These are phyloP conservation scores for Rubroboletus satanas DNA, from an alignment of 768 basidiomycete species.

Conservation along the genomic window DNA sequence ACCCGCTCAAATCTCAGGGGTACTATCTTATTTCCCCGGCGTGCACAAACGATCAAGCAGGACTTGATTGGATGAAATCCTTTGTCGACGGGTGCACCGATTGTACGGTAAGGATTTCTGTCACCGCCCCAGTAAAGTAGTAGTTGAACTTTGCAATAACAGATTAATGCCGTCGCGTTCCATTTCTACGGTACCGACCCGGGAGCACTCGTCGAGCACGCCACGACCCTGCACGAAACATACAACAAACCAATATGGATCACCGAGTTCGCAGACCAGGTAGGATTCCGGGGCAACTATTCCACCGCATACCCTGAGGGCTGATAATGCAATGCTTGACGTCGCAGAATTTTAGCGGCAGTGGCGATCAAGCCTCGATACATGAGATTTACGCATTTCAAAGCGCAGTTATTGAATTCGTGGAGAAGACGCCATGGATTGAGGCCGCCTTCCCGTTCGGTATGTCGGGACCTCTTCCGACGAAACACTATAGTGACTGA, in stretches of 20 bases:
- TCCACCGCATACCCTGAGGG: background rate
- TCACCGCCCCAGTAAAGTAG: background rate
- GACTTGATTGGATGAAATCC: conserved; percentile 60
- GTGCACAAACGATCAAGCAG: conserved; percentile 58
- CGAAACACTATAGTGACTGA: background rate
- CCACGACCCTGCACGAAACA: conserved; percentile 44
- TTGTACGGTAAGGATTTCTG: conserved; percentile 45
- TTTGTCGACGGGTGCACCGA: conserved; percentile 53
- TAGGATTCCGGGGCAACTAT: conserved; percentile 14
- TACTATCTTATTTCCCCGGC: conserved; percentile 67
- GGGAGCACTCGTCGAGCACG: conserved; percentile 48
- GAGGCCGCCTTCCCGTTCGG: conserved; percentile 58
- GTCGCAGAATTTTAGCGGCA: conserved; percentile 50
- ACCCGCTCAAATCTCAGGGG: conserved; percentile 56
- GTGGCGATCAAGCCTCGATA: conserved; percentile 36
- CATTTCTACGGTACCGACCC: conserved; percentile 69
- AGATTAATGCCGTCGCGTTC: conserved; percentile 60
- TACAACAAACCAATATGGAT: conserved; percentile 50
- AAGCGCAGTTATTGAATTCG: conserved; percentile 37
- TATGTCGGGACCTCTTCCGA: conserved; percentile 30
- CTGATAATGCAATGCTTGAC: background rate
- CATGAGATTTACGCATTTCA: conserved; percentile 50
- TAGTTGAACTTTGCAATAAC: background rate
- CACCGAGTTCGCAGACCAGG: conserved; percentile 74
- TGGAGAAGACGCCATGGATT: conserved; percentile 41